Percentiles rank a stretch among this genome's conserved stretches.
phyloP scores from a whole-genome alignment of 2,329 filamentous ascomycete species.

The Fusarium fujikuroi region DNA sequence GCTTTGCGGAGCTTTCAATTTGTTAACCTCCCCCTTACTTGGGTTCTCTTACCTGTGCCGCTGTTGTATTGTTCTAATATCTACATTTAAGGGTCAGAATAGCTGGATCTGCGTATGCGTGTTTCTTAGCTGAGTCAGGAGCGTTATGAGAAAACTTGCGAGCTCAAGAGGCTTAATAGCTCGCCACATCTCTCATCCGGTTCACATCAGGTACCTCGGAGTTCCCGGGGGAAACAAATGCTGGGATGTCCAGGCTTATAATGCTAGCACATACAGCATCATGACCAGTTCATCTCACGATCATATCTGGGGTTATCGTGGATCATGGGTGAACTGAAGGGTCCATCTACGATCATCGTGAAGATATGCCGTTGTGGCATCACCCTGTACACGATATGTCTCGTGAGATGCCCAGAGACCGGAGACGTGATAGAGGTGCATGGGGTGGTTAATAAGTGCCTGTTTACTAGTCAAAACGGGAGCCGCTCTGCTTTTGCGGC shows the following conservation, averaged over 20 bases:
- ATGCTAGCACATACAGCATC: neutral
- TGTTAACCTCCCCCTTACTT: constrained; percentile 12
- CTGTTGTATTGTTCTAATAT: constrained; percentile 5
- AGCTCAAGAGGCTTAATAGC: neutral
- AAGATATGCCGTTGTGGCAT: constrained; percentile 30
- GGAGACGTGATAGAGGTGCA: constrained; percentile 1
- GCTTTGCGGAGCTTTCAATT: constrained; percentile 7
- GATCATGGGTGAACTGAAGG: constrained; percentile 22
- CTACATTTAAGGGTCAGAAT: constrained; percentile 9
- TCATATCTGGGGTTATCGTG: constrained; percentile 23
- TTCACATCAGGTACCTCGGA: neutral
- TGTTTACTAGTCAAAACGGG: constrained; percentile 15
- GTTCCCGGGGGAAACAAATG: neutral
- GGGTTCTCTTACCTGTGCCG: constrained; percentile 17
- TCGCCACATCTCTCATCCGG: neutral
- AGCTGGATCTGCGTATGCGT: constrained; percentile 18
- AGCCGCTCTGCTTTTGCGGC: constrained; percentile 34
- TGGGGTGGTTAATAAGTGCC: neutral
- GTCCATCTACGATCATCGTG: constrained; percentile 22
- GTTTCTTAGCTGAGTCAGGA: constrained; percentile 20
- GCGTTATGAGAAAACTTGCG: neutral
- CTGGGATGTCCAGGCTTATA: neutral
- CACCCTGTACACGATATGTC: constrained; percentile 32
- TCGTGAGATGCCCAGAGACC: constrained; percentile 17
- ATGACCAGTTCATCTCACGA: constrained; percentile 7